phyloP scores from a whole-genome alignment of 2,329 filamentous ascomycete species.

The Fusarium devonianum region DNA sequence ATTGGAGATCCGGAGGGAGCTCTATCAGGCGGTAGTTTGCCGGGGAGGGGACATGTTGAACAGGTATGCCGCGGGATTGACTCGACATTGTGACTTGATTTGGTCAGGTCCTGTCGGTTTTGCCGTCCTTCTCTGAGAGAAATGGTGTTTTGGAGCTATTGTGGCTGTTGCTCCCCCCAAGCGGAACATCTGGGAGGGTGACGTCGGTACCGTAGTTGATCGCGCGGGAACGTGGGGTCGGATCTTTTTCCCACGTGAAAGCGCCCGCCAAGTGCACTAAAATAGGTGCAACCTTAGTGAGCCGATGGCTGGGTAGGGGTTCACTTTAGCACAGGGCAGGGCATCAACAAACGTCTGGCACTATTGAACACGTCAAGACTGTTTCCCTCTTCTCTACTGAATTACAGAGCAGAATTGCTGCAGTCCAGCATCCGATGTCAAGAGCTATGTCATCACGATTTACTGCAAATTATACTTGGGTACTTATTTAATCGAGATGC shows the following conservation, averaged over 20 bases:
- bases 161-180: not conserved
- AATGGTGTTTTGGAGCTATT: not conserved
- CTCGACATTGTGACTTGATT: slow-evolving; percentile 50
- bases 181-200: not conserved
- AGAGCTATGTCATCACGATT: too few species aligned
- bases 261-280: not conserved
- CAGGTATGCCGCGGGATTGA: slow-evolving; percentile 57
- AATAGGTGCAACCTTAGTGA: too few species aligned
- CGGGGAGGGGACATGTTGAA: slow-evolving; percentile 58
- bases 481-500: too few species aligned
- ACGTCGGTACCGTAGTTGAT: not conserved
- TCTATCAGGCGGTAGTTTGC: slow-evolving; percentile 67
- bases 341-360: too few species aligned
- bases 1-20: slow-evolving; percentile 65
- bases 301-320: too few species aligned
- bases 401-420: too few species aligned
- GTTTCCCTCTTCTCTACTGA: too few species aligned
- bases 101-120: not conserved
- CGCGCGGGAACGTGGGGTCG: not conserved
- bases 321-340: too few species aligned
- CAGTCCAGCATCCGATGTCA: too few species aligned
- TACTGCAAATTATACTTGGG: too few species aligned
- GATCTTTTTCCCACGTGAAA: not conserved
- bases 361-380: too few species aligned
- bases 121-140: too few species aligned